Conservation (phyloP, 2,329 filamentous ascomycete genomes). For the Ophiosphaerella herpotricha region DNA sequence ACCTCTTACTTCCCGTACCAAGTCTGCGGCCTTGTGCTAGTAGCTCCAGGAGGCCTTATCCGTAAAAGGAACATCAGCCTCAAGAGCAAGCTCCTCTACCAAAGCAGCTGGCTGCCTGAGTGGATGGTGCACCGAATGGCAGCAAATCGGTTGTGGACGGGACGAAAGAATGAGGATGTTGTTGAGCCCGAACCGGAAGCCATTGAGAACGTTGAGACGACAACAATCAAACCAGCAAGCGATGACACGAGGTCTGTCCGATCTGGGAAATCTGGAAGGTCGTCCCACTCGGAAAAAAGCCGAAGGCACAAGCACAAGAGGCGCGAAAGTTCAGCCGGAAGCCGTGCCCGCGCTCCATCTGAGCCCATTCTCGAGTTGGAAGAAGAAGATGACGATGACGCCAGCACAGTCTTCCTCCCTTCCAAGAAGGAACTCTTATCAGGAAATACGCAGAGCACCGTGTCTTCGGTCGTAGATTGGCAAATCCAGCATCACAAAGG, state of each 20-base stretch:
- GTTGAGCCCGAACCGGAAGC: slow-evolving; percentile 34
- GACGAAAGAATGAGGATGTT: slow-evolving; percentile 14
- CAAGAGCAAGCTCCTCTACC: slow-evolving; percentile 67
- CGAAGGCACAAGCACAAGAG: slow-evolving; percentile 6
- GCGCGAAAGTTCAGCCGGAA: slow-evolving; percentile 6
- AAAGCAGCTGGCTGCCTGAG: slow-evolving; percentile 63
- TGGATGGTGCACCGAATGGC: slow-evolving; percentile 56
- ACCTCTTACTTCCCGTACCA: slow-evolving; percentile 70
- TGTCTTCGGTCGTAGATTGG: slow-evolving; percentile 69
- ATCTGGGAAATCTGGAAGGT: slow-evolving; percentile 4
- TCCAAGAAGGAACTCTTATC: slow-evolving; percentile 52
- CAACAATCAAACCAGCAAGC: slow-evolving; percentile 7
- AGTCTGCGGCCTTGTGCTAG: slow-evolving; percentile 71
- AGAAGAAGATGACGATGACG: slow-evolving; percentile 12
- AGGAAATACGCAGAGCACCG: slow-evolving; percentile 57
- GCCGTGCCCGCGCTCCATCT: background rate
- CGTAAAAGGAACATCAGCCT: slow-evolving; percentile 65
- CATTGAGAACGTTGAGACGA: slow-evolving; percentile 21
- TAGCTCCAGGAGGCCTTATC: slow-evolving; percentile 80
- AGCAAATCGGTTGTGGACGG: slow-evolving; percentile 37
- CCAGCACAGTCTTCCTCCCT: slow-evolving; percentile 23
- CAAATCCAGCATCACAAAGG: slow-evolving; percentile 69
- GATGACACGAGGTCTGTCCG: slow-evolving; percentile 4
- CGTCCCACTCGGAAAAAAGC: background rate
- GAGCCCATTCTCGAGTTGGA: slow-evolving; percentile 1